These are phyloP conservation scores for Mortierella sp. DNA, from an alignment of 371 early-diverging fungal species.

Conservation along the genomic window DNA sequence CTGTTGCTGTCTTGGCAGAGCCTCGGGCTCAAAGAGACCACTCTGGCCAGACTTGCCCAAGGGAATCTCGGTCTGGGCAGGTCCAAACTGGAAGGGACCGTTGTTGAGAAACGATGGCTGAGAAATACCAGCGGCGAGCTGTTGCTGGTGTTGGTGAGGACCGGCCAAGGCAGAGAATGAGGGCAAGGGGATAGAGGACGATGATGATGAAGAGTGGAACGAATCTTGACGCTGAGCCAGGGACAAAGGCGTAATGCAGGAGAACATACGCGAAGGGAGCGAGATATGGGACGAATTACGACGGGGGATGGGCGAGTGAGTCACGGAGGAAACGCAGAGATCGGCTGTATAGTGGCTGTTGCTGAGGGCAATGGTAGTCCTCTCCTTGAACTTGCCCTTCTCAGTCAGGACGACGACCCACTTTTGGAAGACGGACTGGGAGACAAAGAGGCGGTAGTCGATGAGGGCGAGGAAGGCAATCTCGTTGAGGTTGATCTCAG, in stretches of 20 bases:
- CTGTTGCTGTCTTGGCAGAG: conserved; percentile 48
- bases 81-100: conserved; percentile 17
- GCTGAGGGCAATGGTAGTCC: conserved; percentile 22
- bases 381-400: conserved; percentile 41
- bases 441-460: conserved; percentile 81
- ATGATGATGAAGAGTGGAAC: not conserved
- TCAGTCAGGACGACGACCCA: conserved; percentile 55
- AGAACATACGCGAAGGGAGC: conserved; percentile 51
- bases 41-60: conserved; percentile 7
- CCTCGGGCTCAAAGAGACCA: conserved; percentile 39
- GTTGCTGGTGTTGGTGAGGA: conserved; percentile 16
- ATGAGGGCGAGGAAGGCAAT: conserved; percentile 76
- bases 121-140: conserved; percentile 5
- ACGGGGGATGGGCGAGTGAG: conserved; percentile 8
- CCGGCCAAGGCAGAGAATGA: conserved; percentile 23
- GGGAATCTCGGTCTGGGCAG: not conserved
- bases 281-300: conserved; percentile 23
- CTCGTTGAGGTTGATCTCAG: conserved; percentile 84
- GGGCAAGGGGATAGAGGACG: conserved; percentile 16
- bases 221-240: conserved; percentile 16
- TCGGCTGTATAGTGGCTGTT: conserved; percentile 8
- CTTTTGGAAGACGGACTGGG: conserved; percentile 66
- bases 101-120: conserved; percentile 19
- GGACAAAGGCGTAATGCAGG: conserved; percentile 52
- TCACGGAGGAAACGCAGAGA: conserved; percentile 4